These are phyloP conservation scores for Herpetomonas samuelpessoai DNA, from an alignment of 208 protist species.

Conservation along the genomic window DNA sequence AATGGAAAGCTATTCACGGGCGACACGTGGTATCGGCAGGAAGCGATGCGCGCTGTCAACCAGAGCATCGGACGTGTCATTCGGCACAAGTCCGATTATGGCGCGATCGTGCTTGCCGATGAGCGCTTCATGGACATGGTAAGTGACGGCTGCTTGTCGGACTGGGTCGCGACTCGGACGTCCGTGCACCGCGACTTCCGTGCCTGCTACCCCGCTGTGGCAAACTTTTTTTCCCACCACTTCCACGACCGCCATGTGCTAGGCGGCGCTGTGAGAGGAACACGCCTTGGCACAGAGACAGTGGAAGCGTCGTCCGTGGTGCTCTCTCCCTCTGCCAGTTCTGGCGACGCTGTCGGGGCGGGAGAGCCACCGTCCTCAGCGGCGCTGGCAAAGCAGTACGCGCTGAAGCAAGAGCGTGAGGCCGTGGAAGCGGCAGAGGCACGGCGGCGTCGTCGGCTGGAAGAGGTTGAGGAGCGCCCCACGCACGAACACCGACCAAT, in stretches of 20 bases:
- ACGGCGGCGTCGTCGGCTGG: constrained; percentile 22
- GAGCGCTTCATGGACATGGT: constrained; percentile 76
- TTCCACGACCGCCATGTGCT: neutral
- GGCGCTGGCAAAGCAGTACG: constrained; percentile 32
- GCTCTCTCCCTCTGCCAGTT: constrained; percentile 12
- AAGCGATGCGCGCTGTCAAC: constrained; percentile 96
- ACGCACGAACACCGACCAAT: neutral
- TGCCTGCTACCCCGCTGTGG: constrained; percentile 49
- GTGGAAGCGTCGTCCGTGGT: constrained; percentile 12
- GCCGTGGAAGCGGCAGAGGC: constrained; percentile 11
- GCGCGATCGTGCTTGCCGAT: constrained; percentile 94
- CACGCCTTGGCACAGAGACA: neutral
- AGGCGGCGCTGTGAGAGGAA: no score
- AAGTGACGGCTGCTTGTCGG: constrained; percentile 32
- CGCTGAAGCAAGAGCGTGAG: constrained; percentile 19
- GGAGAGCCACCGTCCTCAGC: constrained; percentile 18
- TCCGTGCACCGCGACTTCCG: constrained; percentile 58
- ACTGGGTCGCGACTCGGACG: constrained; percentile 59
- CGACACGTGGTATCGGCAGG: constrained; percentile 94
- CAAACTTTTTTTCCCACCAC: constrained; percentile 56
- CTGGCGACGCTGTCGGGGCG: neutral
- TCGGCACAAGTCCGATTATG: constrained; percentile 96
- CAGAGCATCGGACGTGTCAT: constrained; percentile 98
- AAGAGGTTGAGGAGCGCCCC: constrained; percentile 22
- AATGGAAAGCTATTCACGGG: constrained; percentile 81